Base-by-base conservation (phyloP, 73 alveolate species). In the Tetrahymena borealis region DNA sequence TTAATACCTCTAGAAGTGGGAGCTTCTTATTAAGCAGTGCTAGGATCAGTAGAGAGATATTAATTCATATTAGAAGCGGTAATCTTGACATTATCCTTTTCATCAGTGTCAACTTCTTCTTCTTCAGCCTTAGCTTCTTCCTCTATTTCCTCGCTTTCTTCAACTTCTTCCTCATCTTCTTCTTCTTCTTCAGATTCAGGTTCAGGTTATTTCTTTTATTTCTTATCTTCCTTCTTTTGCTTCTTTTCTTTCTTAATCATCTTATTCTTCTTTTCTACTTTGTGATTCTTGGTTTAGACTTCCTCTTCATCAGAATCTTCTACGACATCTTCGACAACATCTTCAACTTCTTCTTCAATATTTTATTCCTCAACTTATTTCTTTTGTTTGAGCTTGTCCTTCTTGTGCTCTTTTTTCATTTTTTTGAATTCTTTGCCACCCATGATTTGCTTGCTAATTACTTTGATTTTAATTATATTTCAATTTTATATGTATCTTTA, bases 131-230 rank as follows among this genome's bases (percentile, higher is more conserved):
- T 40, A 16, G 39, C 32, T 31, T 2, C 78, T 35, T 20, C 39
- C 32, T 92, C 32, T 31, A 35, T 13, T 20, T 92, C n/a, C 33
- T 92, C 32, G 32, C 38, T 43, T 0, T 78, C 35, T 92, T 92
- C 77, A 78, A 28, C 92, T 38, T 78, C 78, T 78, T 92, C 90
- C 7, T 15, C 36, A 4, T 31, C 37, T 92, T 60, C 33, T 33
- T 78, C 90, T 20, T 92, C 90, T 92, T 78, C 92, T 35, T 92
- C 95, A 3, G 85, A 16, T 11, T 90, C 39, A 35, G 92, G 32
- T 33, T 33, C 78, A 16, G 33, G 38, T 18, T 28, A n/a, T 91
- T 91, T n/a, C 37, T 60, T 39, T 91, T 43, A 1, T 31, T 91
- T 78, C 7, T 78, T 28, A 20, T 32, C 36, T 77, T 91, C 36